Evolutionary conservation across 2,329 filamentous ascomycete species (phyloP).

Genomic region (Cladosporium halotolerans): DNA sequence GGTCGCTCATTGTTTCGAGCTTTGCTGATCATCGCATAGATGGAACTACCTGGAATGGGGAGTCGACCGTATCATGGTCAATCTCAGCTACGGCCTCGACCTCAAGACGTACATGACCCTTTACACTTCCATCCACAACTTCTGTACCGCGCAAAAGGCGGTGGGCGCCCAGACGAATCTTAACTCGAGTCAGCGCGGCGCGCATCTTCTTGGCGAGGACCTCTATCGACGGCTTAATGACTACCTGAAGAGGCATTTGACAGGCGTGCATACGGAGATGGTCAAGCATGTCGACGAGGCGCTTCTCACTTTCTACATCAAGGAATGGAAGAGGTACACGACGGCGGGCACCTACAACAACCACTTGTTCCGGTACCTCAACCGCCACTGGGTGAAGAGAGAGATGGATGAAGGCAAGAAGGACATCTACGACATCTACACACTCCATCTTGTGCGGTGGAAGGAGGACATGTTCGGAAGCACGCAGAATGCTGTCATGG

Average conservation of each 20-base stretch:
- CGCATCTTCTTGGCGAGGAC: constrained; percentile 90
- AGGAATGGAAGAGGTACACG: constrained; percentile 94
- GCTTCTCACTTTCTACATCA: constrained; percentile 85
- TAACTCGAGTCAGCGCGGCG: constrained; percentile 63
- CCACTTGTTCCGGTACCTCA: constrained; percentile 91
- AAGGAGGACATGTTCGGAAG: constrained; percentile 81
- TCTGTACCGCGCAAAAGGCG: constrained; percentile 96
- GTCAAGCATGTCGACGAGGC: constrained; percentile 82
- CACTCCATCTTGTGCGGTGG: constrained; percentile 92
- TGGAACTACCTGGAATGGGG: constrained; percentile 87
- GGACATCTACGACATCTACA: constrained; percentile 96
- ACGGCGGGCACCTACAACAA: constrained; percentile 96
- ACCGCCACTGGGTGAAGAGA: constrained; percentile 96
- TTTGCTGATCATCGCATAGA: background rate
- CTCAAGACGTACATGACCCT: constrained; percentile 97
- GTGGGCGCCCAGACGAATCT: constrained; percentile 51
- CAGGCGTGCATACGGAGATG: constrained; percentile 63
- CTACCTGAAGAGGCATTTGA: constrained; percentile 75
- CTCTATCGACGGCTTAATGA: constrained; percentile 85
- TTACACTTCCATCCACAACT: constrained; percentile 97
- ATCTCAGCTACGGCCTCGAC: constrained; percentile 86
- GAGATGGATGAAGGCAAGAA: constrained; percentile 99
- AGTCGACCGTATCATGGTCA: constrained; percentile 88
- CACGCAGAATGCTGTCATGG: constrained; percentile 86
- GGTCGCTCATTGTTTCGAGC: no score